These are phyloP conservation scores for Gastrodia elata DNA, from an alignment of 106 monocot species.

Conservation along the genomic window DNA sequence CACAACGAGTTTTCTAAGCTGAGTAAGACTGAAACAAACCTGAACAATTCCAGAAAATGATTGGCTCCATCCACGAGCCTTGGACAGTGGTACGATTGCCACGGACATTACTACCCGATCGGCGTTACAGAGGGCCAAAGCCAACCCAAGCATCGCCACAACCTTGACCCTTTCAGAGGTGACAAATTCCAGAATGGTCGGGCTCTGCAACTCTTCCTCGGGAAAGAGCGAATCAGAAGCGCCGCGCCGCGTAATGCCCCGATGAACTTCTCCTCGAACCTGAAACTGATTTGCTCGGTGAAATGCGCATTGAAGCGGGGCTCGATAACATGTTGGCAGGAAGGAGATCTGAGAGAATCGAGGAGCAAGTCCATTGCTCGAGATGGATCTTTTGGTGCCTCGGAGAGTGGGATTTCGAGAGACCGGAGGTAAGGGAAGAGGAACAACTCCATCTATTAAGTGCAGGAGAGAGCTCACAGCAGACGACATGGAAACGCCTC, in stretches of 20 bases:
- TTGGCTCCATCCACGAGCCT: constrained; percentile 59
- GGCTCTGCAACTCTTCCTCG: constrained; percentile 22
- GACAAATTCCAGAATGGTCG: constrained; percentile 58
- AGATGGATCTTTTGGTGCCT: neutral
- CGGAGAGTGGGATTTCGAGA: constrained; percentile 4
- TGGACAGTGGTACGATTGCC: constrained; percentile 78
- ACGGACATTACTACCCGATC: constrained; percentile 98
- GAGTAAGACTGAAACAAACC: constrained; percentile 37
- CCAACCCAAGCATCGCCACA: constrained; percentile 72
- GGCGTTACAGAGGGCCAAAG: constrained; percentile 86
- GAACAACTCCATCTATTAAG: constrained; percentile 4
- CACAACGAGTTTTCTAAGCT: neutral
- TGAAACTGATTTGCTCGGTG: neutral
- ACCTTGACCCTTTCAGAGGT: constrained; percentile 98
- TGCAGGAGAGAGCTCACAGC: constrained; percentile 1
- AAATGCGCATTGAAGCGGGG: neutral
- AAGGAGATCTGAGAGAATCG: neutral
- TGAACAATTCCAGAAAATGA: constrained; percentile 86
- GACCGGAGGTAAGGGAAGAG: neutral
- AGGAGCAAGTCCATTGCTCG: neutral
- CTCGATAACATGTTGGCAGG: neutral
- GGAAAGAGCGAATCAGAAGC: constrained; percentile 9
- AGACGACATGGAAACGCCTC: neutral
- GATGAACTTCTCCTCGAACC: neutral
- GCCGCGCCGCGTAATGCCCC: constrained; percentile 10